Evolutionary conservation across 73 alveolate species (phyloP).

Genomic region (Strombidium stylifer): DNA sequence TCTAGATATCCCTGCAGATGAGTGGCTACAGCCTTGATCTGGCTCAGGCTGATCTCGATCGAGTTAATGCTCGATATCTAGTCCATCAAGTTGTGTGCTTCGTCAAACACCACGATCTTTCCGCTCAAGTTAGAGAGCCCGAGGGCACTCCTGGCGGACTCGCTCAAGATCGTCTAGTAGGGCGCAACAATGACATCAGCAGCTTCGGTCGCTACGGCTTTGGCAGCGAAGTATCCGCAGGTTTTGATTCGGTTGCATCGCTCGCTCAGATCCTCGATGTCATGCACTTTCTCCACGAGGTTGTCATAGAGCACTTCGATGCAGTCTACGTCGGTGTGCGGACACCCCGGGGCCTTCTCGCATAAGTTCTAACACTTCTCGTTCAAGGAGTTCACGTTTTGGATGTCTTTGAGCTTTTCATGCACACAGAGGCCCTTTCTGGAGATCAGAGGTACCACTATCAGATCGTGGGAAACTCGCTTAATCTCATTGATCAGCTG

Average conservation of each 20-base stretch:
- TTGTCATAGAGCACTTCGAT: constrained; percentile 8
- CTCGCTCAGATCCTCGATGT: constrained; percentile 32
- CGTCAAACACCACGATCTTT: constrained; percentile 72
- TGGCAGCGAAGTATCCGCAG: constrained; percentile 37
- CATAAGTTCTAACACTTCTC: constrained; percentile 38
- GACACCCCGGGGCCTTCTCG: constrained; percentile 31
- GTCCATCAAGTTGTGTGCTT: constrained; percentile 81
- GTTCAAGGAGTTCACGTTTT: not conserved
- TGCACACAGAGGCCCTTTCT: constrained; percentile 45
- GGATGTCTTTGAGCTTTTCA: constrained; percentile 15
- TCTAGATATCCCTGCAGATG: constrained; percentile 42
- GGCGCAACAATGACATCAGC: constrained; percentile 77
- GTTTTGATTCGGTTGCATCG: constrained; percentile 3
- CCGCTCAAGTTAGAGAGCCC: constrained; percentile 56
- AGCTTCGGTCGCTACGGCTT: constrained; percentile 45
- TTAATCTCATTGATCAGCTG: constrained; percentile 38
- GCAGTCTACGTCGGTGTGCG: constrained; percentile 5
- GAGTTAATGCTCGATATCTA: constrained; percentile 58
- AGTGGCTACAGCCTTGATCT: constrained; percentile 25
- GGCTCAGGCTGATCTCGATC: constrained; percentile 35
- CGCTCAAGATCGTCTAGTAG: constrained; percentile 66
- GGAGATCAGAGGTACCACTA: constrained; percentile 26
- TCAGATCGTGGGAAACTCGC: not conserved
- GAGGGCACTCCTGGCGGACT: constrained; percentile 62
- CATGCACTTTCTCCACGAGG: constrained; percentile 25